Base-by-base conservation (phyloP, 1,139 yeast genomes). In the Hansenula lynferdii region DNA sequence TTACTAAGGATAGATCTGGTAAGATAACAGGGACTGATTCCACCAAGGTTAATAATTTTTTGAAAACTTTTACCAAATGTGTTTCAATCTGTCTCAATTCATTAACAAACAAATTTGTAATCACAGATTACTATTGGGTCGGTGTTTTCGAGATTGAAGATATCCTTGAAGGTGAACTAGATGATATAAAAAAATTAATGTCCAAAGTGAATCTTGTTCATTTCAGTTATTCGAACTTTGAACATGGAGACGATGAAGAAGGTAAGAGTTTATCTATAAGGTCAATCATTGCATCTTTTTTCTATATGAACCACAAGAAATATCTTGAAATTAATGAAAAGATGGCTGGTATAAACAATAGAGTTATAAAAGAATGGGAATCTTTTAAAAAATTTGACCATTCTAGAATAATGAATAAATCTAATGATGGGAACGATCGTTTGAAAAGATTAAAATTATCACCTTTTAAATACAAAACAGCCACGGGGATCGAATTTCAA, bases 71-170 rank as follows among this genome's bases (percentile, higher is more conserved):
- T 32, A 38, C 50, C 8, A 53, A 51, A 32, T 50, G 53, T 43
- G 53, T 51, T 6, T 32, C 54, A 6, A 53, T 50, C 8, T 53
- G 57, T 33, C 36, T 53, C 19, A 53, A 51, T 34, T 49, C 56
- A 2, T 42, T 46, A 23, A 51, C 51, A 1, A 44, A 41, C 23
- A 45, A 48, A 33, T 53, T 53, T 30, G 39, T 53, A 7, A 49
- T 53, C 12, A 41, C 47, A 2, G 57, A 53, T 28, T 53, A 53
- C 32, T 47, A 49, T 21, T 53, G 56, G 56, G 35, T 44, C 32
- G 53, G 47, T 3, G 33, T 46, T 12, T 53, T 53, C 34, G 49
- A 51, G 31, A 51, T 53, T 27, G 47, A 48, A 25, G 53, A 51
- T 28, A 39, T 52, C 7, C n/a, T 29, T 8, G 55, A 51, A 35